Base-by-base conservation (phyloP, 139 green algal genomes). In the Tetratostichococcus sp. region DNA sequence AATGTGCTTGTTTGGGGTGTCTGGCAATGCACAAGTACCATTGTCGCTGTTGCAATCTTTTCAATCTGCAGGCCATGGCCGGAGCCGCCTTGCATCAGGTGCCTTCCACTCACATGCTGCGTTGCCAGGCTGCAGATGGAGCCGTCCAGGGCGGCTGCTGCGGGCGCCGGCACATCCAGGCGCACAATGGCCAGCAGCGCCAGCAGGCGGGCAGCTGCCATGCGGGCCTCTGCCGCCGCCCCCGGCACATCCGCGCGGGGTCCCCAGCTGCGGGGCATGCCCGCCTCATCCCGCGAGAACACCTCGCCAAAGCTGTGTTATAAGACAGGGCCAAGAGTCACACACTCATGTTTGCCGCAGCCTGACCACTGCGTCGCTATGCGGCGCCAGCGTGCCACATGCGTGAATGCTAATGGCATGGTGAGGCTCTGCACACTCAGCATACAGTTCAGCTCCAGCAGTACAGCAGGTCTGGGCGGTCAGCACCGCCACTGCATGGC, bases 241-340 rank as follows among this genome's bases (percentile, higher is more conserved):
- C 39, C 72, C 1, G 86, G 69, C 30, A 97, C 88, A 83, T 97
- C 88, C 33, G 92, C 86, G 0, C 76, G 66, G 1, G 93, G 43
- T 16, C 82, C 75, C 93, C 93, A 97, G 43, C 85, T 89, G 71
- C 88, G 79, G 1, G 90, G 91, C 32, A 94, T 82, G 67, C 85
- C 86, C 14, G 81, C 59, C 58, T 91, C 89, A 75, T 96, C 91
- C 33, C 89, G 69, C 17, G 81, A 84, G 75, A 97, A 97, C 42
- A 80, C 75, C 59, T 91, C 77, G 69, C 72, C 79, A 82, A 96
- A 97, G 65, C 86, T 91, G 82, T 42, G n/a, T n/a, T n/a, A n/a
- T n/a, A n/a, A 71, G 30, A 35, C 14, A 8, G 39, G 39, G 8
- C 14, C 39, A 8, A 14, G 39, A 14, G 39, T 8, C 39, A 50